These are phyloP conservation scores for Perkinsus marinus DNA, from an alignment of 169 alveolate genomes.

Conservation along the genomic window DNA sequence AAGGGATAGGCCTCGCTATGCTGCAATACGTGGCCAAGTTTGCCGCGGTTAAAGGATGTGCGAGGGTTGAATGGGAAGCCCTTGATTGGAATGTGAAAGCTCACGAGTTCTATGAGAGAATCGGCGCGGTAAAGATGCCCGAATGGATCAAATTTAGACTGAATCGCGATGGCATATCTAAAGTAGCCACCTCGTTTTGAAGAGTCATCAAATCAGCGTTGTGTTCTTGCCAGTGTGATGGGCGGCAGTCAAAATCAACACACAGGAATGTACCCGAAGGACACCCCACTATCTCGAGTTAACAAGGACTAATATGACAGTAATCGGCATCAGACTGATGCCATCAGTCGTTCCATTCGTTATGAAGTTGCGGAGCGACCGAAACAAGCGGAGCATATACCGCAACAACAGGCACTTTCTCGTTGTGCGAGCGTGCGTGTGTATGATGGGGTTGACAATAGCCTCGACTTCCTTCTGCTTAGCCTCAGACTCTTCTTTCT, in stretches of 20 bases:
- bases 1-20: neutral
- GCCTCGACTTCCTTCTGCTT: constrained; percentile 88
- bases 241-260: neutral
- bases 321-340: no score
- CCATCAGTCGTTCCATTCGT: no score
- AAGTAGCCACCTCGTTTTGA: neutral
- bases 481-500: constrained; percentile 77
- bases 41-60: neutral
- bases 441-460: constrained; percentile 83
- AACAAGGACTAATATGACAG: constrained; percentile 65
- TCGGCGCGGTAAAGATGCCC: neutral
- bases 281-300: constrained; percentile 84
- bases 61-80: neutral
- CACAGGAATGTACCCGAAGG: constrained; percentile 18
- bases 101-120: neutral
- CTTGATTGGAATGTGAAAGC: neutral
- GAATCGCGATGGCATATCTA: neutral
- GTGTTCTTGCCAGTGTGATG: neutral
- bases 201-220: neutral
- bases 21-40: neutral
- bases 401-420: constrained; percentile 82
- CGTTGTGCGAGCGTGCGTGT: constrained; percentile 77
- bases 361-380: constrained; percentile 81
- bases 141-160: neutral
- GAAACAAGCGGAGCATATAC: constrained; percentile 69